A percentile compares a stretch with the other conserved stretches of the same genome.
phyloP scores from a whole-genome alignment of 2,329 filamentous ascomycete species.

The Colletotrichum falcatum region DNA sequence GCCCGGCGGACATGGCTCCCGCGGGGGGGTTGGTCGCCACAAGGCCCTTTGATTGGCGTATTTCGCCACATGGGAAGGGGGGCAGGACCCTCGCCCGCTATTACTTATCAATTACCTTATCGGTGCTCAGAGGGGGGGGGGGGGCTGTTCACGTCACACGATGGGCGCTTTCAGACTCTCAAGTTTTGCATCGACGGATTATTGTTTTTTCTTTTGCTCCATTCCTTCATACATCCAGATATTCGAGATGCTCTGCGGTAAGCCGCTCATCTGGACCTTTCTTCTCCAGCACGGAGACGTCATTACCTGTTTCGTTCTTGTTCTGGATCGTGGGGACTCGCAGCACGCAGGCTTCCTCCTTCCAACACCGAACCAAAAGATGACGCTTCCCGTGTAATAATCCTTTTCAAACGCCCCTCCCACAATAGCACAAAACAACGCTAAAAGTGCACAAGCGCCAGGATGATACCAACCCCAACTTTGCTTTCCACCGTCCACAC shows the following conservation, averaged over 20 bases:
- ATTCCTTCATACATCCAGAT: neutral
- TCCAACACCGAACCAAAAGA: neutral
- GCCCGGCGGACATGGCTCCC: constrained; percentile 21
- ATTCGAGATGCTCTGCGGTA: neutral
- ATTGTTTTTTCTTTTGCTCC: neutral
- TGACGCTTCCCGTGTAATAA: constrained; percentile 14
- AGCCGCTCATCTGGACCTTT: neutral
- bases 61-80: neutral
- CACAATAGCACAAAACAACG: constrained; percentile 24
- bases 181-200: constrained; percentile 14
- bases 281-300: neutral
- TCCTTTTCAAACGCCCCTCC: neutral
- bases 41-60: neutral
- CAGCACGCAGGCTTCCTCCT: neutral
- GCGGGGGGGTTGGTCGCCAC: neutral
- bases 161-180: constrained; percentile 3
- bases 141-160: constrained; percentile 10
- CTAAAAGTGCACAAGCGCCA: constrained; percentile 13
- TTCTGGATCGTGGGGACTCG: neutral
- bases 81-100: constrained; percentile 6
- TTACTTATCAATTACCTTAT: constrained; percentile 25
- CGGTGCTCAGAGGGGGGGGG: neutral
- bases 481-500: constrained; percentile 4
- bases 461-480: constrained; percentile 16
- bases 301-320: neutral